Evolutionary conservation across 148 eudicot species (phyloP).

Genomic region (Pouteria glomerata): DNA sequence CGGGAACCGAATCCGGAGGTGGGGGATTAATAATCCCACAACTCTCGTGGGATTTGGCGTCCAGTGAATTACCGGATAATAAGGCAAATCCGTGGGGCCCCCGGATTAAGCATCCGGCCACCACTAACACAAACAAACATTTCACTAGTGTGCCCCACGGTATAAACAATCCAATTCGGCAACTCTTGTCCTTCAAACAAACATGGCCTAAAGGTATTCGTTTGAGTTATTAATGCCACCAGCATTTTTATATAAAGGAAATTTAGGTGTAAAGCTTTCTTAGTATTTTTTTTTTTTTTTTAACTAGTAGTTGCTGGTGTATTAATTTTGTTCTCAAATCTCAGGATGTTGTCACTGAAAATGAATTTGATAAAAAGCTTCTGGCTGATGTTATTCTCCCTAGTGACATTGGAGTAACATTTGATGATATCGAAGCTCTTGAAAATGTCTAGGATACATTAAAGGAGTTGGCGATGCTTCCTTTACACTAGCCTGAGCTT

Average conservation of each 20-base stretch:
- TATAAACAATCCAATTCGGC: too few species aligned
- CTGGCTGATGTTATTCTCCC: constrained; percentile 90
- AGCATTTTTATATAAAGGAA: background rate
- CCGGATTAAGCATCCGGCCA: too few species aligned
- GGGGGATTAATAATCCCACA: too few species aligned
- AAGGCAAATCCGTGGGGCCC: too few species aligned
- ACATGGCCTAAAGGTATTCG: constrained; percentile 68
- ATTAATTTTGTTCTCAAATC: constrained; percentile 12
- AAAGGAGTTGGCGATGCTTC: constrained; percentile 98
- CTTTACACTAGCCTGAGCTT: constrained; percentile 91
- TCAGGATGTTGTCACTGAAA: constrained; percentile 92
- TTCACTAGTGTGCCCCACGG: too few species aligned
- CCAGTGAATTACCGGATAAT: too few species aligned
- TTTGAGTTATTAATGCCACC: background rate
- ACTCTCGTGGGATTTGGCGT: too few species aligned
- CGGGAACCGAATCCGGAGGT: too few species aligned
- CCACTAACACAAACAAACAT: too few species aligned
- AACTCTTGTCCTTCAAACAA: too few species aligned
- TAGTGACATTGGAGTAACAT: constrained; percentile 90
- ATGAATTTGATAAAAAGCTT: constrained; percentile 93
- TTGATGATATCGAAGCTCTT: constrained; percentile 98
- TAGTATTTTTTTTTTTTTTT: too few species aligned
- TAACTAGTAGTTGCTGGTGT: background rate
- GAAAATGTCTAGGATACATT: constrained; percentile 95
- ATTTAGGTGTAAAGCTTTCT: background rate